phyloP scores from a whole-genome alignment of 768 basidiomycete species.

The Sporobolomyces phaffii region DNA sequence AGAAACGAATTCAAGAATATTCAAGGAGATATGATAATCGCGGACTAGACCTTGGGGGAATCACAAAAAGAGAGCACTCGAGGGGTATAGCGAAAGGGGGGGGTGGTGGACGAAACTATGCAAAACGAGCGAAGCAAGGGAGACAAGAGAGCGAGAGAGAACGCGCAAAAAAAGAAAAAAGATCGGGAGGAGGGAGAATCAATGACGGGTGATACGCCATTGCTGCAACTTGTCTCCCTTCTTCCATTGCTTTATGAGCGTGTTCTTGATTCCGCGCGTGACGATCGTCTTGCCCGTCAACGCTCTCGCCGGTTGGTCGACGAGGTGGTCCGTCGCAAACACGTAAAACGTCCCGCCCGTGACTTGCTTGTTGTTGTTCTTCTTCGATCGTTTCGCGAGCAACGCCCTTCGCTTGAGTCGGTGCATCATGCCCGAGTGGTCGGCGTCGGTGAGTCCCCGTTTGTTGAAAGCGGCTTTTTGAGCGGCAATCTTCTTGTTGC shows the following conservation, averaged over 20 bases:
- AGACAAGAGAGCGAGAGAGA: no score
- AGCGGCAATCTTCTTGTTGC: slow-evolving; percentile 34
- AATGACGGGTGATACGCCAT: slow-evolving; percentile 1
- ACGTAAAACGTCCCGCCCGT: slow-evolving; percentile 24
- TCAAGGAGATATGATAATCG: no score
- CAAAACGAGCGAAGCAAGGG: no score
- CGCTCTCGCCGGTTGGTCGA: slow-evolving; percentile 11
- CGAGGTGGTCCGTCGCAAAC: slow-evolving; percentile 25
- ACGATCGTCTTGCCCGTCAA: slow-evolving; percentile 21
- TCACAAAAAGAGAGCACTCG: no score
- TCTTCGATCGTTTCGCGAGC: slow-evolving; percentile 17
- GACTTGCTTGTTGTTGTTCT: no score
- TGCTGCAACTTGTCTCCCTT: slow-evolving; percentile 10
- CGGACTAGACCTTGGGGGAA: no score
- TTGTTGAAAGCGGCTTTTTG: slow-evolving; percentile 26
- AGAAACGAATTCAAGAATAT: no score
- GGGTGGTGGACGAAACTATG: no score
- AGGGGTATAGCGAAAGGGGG: no score
- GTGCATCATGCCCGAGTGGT: neutral
- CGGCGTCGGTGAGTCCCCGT: neutral
- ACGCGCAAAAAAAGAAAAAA: no score
- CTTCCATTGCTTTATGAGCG: slow-evolving; percentile 14
- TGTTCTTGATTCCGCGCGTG: slow-evolving; percentile 12
- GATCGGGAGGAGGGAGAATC: neutral
- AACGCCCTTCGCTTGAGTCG: neutral